Base-by-base conservation (phyloP, 164 flowering plant species). In the Malania oleifera region DNA sequence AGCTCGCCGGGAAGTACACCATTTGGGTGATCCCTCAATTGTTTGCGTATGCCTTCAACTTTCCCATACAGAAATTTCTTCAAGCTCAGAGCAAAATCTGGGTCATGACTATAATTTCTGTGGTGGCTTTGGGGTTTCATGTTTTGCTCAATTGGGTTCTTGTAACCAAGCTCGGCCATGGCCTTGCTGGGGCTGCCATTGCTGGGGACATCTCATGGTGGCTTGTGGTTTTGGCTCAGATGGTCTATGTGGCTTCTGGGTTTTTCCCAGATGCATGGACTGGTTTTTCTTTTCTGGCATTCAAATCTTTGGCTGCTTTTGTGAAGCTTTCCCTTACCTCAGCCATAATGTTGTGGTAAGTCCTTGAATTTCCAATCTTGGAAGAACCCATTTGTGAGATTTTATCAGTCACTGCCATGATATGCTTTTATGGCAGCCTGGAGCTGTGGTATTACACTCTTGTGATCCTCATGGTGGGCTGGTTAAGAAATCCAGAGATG, bases 271-370 rank as follows among this genome's bases (percentile, higher is more conserved):
- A 70, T 4, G 68, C 81, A 20, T 79, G 81, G 83, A 73, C 77
- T 15, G 82, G 81, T 25, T 77, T 81, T 60, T 77, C 83, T 18
- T n/a, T 17, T 5, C 22, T 28, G 38, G 86, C 83, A 11, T 77
- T 79, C 52, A 60, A 67, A 20, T 61, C 78, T 14, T 63, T 82
- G 62, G 18, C 43, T 3, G 68, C 61, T 17, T 82, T 82, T 52
- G 44, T 75, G 29, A 82, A 72, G 59, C 75, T 82, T 25, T 79
- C 84, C 0, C 65, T 82, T n/a, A 73, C 82, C 35, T 82, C 86
- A 11, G 86, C 82, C 18, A 3, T 77, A 18, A 82, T 82, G 86
- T 57, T 81, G 39, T 81, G 85, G 82, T 77, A 26, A 57, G 71
- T 67, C 41, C 1, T 43, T 20, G 4, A 25, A 9, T 14, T 38